Conservation (phyloP, 768 basidiomycete species). For the Tricholoma flavovirens region DNA sequence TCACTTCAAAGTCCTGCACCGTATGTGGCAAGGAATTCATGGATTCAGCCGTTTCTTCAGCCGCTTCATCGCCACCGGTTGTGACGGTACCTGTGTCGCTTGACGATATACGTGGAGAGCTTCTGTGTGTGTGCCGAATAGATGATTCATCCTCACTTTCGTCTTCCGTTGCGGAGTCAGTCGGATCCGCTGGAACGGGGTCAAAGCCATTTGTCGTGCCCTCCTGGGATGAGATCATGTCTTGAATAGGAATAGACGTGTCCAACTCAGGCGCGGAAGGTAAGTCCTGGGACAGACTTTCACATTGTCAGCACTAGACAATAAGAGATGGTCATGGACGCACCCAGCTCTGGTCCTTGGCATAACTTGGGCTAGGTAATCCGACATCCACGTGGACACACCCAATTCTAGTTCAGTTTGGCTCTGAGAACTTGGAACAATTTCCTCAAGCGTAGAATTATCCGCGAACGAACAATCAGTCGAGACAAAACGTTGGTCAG, state of each 20-base stretch:
- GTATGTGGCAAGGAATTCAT: slow-evolving; percentile 29
- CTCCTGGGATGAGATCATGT: slow-evolving; percentile 10
- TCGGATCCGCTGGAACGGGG: slow-evolving; percentile 4
- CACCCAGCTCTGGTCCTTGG: background rate
- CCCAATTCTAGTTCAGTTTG: slow-evolving; percentile 34
- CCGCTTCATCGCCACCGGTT: background rate
- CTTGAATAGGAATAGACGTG: slow-evolving; percentile 16
- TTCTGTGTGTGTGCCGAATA: slow-evolving; percentile 4
- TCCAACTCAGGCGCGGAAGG: slow-evolving; percentile 2
- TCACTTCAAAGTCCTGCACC: slow-evolving; percentile 37
- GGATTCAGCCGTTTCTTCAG: slow-evolving; percentile 3
- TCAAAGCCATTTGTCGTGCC: slow-evolving; percentile 7
- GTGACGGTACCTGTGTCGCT: background rate
- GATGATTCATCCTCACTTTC: slow-evolving; percentile 28
- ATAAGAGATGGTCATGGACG: background rate
- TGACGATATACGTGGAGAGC: background rate
- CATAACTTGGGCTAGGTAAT: background rate
- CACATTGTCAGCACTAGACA: background rate
- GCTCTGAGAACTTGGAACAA: slow-evolving; percentile 42
- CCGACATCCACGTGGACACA: slow-evolving; percentile 9
- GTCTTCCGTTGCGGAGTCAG: slow-evolving; percentile 32
- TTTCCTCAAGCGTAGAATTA: slow-evolving; percentile 17
- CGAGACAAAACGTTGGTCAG: background rate
- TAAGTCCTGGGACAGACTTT: background rate
- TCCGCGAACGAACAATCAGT: slow-evolving; percentile 3